A percentile compares a stretch with the other conserved stretches of the same genome.
phyloP scores from a whole-genome alignment of 306 rosid species.

The Dryas octopetala region DNA sequence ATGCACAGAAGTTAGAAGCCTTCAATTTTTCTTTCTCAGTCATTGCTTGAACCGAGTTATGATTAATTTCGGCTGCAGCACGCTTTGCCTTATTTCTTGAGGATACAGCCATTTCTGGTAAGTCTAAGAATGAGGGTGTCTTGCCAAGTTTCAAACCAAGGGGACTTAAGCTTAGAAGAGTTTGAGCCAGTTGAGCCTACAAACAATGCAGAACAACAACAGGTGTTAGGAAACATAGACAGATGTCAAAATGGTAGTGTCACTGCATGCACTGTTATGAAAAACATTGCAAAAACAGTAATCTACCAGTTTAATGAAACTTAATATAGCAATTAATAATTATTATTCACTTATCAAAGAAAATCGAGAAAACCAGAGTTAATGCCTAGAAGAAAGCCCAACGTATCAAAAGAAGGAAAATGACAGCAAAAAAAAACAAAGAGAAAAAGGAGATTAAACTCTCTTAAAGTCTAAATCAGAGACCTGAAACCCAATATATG shows the following conservation, averaged over 20 bases:
- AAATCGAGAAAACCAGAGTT: no score
- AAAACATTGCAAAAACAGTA: neutral
- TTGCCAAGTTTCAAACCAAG: constrained; percentile 37
- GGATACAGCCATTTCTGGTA: neutral
- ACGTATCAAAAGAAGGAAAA: neutral
- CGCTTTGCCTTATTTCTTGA: neutral
- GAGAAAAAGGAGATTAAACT: no score
- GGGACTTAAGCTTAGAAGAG: constrained; percentile 10
- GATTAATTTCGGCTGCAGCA: neutral
- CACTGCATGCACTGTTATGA: neutral
- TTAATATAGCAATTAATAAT: neutral
- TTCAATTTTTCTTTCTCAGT: constrained; percentile 32
- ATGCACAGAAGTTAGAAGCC: constrained; percentile 37
- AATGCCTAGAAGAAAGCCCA: neutral
- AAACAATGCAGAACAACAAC: neutral
- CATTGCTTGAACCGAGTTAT: neutral
- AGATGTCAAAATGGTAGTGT: neutral
- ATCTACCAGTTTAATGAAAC: neutral
- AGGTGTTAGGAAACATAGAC: neutral
- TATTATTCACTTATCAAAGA: neutral
- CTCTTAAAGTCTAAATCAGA: neutral
- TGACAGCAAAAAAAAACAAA: no score
- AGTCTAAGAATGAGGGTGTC: constrained; percentile 21
- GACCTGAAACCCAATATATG: neutral
- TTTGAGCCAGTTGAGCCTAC: constrained; percentile 17